Percentiles rank a stretch among this genome's conserved stretches.
phyloP scores from a whole-genome alignment of 2,329 filamentous ascomycete genomes.

The Neofusicoccum ribis region DNA sequence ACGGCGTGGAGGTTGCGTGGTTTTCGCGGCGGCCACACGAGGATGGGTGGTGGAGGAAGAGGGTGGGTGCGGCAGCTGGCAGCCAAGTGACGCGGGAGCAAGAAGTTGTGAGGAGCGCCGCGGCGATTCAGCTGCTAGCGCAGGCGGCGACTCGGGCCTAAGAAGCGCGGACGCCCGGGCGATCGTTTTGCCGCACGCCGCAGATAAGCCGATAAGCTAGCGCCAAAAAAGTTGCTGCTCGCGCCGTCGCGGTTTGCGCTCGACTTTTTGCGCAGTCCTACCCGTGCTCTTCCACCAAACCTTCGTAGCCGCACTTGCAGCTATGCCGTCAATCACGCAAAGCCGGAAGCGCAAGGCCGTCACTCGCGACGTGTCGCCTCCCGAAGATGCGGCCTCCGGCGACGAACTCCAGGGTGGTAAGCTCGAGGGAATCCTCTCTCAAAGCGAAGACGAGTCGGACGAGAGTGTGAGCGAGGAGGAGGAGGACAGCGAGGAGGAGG shows the following conservation, averaged over 20 bases:
- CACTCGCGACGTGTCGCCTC: slow-evolving; percentile 34
- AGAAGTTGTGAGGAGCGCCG: slow-evolving; percentile 13
- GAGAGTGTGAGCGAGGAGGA: slow-evolving; percentile 28
- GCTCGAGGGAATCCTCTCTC: slow-evolving; percentile 44
- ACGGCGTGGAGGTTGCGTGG: background rate
- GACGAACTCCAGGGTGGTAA: slow-evolving; percentile 38
- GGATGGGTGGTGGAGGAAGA: background rate
- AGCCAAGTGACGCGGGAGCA: slow-evolving; percentile 13
- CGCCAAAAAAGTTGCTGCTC: slow-evolving; percentile 18
- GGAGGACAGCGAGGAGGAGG: slow-evolving; percentile 27
- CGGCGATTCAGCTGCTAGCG: background rate
- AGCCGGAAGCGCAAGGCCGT: slow-evolving; percentile 48
- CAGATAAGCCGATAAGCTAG: slow-evolving; percentile 11
- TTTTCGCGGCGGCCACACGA: background rate
- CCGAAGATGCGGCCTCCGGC: slow-evolving; percentile 26
- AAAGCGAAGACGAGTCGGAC: slow-evolving; percentile 43
- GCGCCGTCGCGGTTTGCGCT: background rate
- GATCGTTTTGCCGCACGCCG: background rate
- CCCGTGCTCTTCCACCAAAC: background rate
- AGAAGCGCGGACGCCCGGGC: background rate
- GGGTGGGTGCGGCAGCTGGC: background rate
- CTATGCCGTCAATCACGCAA: slow-evolving; percentile 21
- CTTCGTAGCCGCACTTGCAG: background rate
- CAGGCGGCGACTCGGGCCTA: no score
- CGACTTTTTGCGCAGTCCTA: background rate